Conservation (phyloP, 805 yeast species). For the Wickerhamiella australiensis region DNA sequence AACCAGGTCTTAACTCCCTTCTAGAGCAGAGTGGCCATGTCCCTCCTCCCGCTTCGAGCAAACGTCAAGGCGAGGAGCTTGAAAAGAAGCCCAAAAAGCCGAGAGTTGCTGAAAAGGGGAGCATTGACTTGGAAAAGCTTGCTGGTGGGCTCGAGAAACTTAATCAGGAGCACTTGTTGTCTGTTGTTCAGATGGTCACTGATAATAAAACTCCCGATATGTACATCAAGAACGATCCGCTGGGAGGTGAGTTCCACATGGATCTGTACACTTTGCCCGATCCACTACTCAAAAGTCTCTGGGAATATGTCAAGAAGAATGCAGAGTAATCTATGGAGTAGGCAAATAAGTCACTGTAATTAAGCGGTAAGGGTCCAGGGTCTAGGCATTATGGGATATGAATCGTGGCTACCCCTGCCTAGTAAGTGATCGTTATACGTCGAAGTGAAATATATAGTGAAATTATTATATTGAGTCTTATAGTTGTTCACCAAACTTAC, state of each 20-base stretch:
- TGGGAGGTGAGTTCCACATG: slow-evolving; percentile 94
- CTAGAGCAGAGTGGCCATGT: slow-evolving; percentile 75
- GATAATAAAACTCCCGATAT: slow-evolving; percentile 90
- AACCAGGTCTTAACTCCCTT: slow-evolving; percentile 58
- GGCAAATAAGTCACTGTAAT: no score
- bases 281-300: slow-evolving; percentile 73
- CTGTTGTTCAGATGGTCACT: slow-evolving; percentile 94
- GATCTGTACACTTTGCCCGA: slow-evolving; percentile 91
- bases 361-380: no score
- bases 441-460: background rate
- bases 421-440: no score
- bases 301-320: slow-evolving; percentile 85
- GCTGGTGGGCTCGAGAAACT: slow-evolving; percentile 83
- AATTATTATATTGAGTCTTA: background rate
- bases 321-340: slow-evolving; percentile 19
- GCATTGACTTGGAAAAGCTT: slow-evolving; percentile 76
- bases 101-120: slow-evolving; percentile 36
- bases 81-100: slow-evolving; percentile 27
- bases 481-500: background rate
- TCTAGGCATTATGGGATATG: no score
- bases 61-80: slow-evolving; percentile 30
- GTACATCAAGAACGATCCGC: slow-evolving; percentile 91
- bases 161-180: slow-evolving; percentile 82
- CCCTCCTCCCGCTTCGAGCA: slow-evolving; percentile 36
- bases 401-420: no score